These are phyloP conservation scores for Pachysandra terminalis DNA, from an alignment of 164 flowering plant species.

Conservation along the genomic window DNA sequence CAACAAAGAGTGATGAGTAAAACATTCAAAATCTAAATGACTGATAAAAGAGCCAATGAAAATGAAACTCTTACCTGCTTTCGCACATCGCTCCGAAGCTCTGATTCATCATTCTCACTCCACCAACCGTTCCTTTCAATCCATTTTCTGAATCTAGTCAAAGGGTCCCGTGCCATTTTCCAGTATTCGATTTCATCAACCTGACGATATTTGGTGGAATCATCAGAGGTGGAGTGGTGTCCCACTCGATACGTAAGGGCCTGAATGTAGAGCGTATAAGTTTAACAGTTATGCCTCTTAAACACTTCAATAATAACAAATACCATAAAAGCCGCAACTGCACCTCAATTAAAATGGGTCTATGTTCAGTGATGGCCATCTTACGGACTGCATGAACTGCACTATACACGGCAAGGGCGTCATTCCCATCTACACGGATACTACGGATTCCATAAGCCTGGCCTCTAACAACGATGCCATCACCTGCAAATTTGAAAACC, in stretches of 20 bases:
- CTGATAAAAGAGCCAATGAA: background rate
- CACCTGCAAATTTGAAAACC: conserved; percentile 49
- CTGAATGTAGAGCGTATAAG: conserved; percentile 24
- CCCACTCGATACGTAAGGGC: conserved; percentile 92
- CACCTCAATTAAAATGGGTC: conserved; percentile 84
- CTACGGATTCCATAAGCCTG: conserved; percentile 84
- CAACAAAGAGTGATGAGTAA: background rate
- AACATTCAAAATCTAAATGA: background rate
- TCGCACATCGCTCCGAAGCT: conserved; percentile 47
- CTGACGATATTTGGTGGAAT: conserved; percentile 87
- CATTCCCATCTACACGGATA: conserved; percentile 91
- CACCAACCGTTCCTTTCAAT: conserved; percentile 79
- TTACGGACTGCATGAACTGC: conserved; percentile 74
- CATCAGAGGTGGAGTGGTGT: conserved; percentile 96
- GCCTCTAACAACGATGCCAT: conserved; percentile 79
- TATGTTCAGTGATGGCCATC: conserved; percentile 66
- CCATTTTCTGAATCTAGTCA: conserved; percentile 77
- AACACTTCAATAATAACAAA: background rate
- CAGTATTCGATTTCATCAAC: conserved; percentile 77
- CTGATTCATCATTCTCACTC: conserved; percentile 55
- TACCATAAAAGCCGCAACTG: background rate
- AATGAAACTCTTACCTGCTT: conserved; percentile 45
- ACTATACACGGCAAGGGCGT: conserved; percentile 76
- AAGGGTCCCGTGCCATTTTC: conserved; percentile 56
- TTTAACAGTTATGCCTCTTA: background rate